These are phyloP conservation scores for Teratosphaeria zuluensis DNA, from an alignment of 2,329 filamentous ascomycete genomes.

Conservation along the genomic window DNA sequence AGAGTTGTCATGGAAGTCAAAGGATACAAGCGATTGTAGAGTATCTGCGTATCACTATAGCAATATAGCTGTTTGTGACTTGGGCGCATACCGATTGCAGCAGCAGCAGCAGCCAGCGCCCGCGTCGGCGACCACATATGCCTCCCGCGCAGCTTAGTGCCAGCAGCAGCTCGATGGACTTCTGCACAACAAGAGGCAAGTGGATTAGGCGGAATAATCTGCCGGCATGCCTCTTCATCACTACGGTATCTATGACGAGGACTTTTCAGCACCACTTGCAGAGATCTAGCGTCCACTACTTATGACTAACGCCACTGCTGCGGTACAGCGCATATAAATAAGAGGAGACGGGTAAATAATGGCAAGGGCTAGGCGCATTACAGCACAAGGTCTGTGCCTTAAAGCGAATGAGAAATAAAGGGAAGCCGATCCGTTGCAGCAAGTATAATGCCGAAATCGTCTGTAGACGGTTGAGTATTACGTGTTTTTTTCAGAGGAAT, in stretches of 20 bases:
- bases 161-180: conserved; percentile 2
- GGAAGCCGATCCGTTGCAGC: too few species aligned
- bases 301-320: conserved; percentile 14
- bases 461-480: too few species aligned
- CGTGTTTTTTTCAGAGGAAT: too few species aligned
- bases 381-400: conserved; percentile 14
- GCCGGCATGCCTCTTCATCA: conserved; percentile 37
- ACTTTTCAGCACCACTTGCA: conserved; percentile 16
- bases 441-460: too few species aligned
- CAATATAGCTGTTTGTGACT: background rate
- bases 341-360: conserved; percentile 59
- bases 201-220: conserved; percentile 29
- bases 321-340: conserved; percentile 51
- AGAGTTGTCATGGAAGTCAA: background rate
- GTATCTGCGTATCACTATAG: background rate
- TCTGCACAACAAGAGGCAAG: conserved; percentile 9
- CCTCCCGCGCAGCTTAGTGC: conserved; percentile 1
- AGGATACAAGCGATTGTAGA: background rate
- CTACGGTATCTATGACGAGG: conserved; percentile 44
- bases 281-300: conserved; percentile 12
- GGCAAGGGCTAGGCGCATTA: conserved; percentile 18
- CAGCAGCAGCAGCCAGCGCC: conserved; percentile 12
- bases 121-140: conserved; percentile 12
- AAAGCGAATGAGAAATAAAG: background rate
- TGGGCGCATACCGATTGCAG: background rate